Evolutionary conservation across 2,329 filamentous ascomycete genomes (phyloP).

Genomic region (Plenodomus biglobosus): DNA sequence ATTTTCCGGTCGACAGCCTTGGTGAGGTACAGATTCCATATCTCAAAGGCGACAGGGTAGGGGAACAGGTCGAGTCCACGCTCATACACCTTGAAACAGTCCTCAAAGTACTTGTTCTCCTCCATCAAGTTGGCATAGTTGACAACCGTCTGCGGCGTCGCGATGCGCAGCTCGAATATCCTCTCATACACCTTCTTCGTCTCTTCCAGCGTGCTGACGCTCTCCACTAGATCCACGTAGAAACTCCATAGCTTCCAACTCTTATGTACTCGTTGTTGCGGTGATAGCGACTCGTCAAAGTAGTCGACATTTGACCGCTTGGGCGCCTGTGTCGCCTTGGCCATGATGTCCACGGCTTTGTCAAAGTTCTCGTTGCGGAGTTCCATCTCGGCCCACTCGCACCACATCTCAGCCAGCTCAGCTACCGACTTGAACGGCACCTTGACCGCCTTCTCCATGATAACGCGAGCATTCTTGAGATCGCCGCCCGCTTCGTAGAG

Average conservation of each 20-base stretch:
- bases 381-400: conserved; percentile 98
- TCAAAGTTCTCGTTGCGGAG: conserved; percentile 95
- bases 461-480: conserved; percentile 79
- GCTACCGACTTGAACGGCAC: conserved; percentile 98
- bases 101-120: conserved; percentile 92
- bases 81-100: conserved; percentile 97
- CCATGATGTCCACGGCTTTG: conserved; percentile 91
- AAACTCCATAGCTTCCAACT: conserved; percentile 99
- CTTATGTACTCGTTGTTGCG: conserved; percentile 96
- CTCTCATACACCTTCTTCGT: conserved; percentile 93
- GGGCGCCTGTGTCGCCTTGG: conserved; percentile 93
- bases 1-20: conserved; percentile 97
- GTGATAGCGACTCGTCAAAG: conserved; percentile 90
- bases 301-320: conserved; percentile 99
- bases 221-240: conserved; percentile 96
- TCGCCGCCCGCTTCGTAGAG: conserved; percentile 92
- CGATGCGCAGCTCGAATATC: conserved; percentile 97
- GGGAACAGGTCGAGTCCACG: conserved; percentile 96
- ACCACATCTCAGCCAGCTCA: conserved; percentile 97
- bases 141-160: conserved; percentile 96
- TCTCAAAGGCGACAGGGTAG: conserved; percentile 95
- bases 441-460: conserved; percentile 97
- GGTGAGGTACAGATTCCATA: conserved; percentile 97
- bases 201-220: conserved; percentile 85
- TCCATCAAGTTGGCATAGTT: conserved; percentile 97